These are phyloP conservation scores for Larix sibirica DNA, from an alignment of 83 land plant genomes.

Conservation along the genomic window DNA sequence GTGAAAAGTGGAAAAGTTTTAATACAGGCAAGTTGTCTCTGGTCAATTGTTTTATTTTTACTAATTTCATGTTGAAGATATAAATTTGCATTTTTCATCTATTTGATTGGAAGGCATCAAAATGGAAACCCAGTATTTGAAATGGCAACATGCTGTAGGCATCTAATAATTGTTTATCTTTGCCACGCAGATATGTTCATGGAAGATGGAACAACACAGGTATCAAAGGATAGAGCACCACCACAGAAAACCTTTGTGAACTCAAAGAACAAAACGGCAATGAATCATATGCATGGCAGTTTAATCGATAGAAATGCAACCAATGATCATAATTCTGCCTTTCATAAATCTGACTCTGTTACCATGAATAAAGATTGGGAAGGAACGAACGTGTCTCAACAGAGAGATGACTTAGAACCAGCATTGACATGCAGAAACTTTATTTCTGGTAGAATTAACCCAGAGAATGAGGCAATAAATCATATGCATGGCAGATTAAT, in stretches of 20 bases:
- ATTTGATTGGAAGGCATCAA: neutral
- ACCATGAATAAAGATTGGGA: constrained; percentile 2
- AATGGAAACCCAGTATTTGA: neutral
- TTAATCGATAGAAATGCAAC: neutral
- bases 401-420: neutral
- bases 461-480: neutral
- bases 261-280: neutral
- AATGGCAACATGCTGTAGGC: neutral
- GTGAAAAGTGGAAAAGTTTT: constrained; percentile 1
- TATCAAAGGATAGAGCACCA: constrained; percentile 1
- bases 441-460: neutral
- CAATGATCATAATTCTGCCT: neutral
- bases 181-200: neutral
- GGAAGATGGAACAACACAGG: neutral
- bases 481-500: neutral
- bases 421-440: neutral
- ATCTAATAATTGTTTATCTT: neutral
- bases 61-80: neutral
- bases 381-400: neutral
- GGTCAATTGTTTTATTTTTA: neutral
- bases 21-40: neutral
- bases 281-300: neutral
- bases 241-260: neutral
- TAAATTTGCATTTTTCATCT: neutral
- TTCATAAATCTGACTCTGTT: neutral